Percentiles rank a stretch among this genome's conserved stretches.
phyloP scores from a whole-genome alignment of 139 green algal species.

The Gonium pectorale region DNA sequence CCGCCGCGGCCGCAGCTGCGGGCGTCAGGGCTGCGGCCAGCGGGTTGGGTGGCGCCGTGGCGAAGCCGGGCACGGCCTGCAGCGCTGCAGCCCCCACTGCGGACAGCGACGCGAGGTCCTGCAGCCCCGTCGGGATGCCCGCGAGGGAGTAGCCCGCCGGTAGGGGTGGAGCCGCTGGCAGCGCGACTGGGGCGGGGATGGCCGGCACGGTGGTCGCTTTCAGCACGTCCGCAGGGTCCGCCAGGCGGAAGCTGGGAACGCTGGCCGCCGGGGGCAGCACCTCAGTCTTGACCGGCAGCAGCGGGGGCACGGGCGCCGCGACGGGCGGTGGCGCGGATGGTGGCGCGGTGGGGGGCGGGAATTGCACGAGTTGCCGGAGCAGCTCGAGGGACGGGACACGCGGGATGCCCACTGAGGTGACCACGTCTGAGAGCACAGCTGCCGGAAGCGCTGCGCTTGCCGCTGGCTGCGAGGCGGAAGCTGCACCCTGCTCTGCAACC shows the following conservation, averaged over 20 bases:
- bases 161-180: constrained; percentile 18
- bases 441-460: background rate
- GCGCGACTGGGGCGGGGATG: constrained; percentile 3
- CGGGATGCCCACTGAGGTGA: constrained; percentile 64
- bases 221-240: constrained; percentile 2
- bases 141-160: constrained; percentile 1
- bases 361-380: constrained; percentile 65
- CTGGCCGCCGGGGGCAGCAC: background rate
- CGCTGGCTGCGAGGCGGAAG: background rate
- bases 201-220: background rate
- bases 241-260: constrained; percentile 3
- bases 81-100: constrained; percentile 34
- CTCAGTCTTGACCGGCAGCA: background rate
- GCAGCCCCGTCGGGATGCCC: constrained; percentile 19
- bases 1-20: constrained; percentile 41
- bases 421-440: constrained; percentile 35
- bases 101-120: constrained; percentile 36
- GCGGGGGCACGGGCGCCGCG: background rate
- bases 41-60: background rate
- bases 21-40: constrained; percentile 28
- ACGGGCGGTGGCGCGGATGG: background rate
- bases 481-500: constrained; percentile 30
- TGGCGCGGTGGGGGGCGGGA: constrained; percentile 15
- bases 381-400: constrained; percentile 76
- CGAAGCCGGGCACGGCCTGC: constrained; percentile 4